These are phyloP conservation scores for Vanderwaltozyma polyspora DNA, from an alignment of 805 yeast species.

Conservation along the genomic window DNA sequence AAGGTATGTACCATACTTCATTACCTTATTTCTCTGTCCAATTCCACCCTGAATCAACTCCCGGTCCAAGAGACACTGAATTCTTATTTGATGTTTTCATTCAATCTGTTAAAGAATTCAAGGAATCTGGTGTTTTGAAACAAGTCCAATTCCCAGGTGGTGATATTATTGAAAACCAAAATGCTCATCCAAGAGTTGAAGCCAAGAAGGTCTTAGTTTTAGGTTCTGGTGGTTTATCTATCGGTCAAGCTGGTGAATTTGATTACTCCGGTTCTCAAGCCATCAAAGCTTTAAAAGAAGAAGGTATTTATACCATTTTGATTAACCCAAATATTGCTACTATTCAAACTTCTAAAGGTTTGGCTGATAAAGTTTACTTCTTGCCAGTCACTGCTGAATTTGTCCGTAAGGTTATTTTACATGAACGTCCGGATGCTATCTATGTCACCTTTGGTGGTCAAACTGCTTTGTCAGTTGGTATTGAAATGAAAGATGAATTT, in stretches of 20 bases:
- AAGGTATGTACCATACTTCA: conserved; percentile 87
- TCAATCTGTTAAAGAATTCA: conserved; percentile 59
- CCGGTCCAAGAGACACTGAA: conserved; percentile 99
- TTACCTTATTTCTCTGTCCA: conserved; percentile 94
- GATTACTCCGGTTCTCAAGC: conserved; percentile 99
- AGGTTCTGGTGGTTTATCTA: conserved; percentile 97
- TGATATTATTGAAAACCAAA: conserved; percentile 54
- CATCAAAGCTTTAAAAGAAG: conserved; percentile 95
- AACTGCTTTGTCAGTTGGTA: conserved; percentile 94
- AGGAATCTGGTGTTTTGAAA: conserved; percentile 42
- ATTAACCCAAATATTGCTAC: conserved; percentile 98
- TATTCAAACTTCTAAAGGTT: conserved; percentile 93
- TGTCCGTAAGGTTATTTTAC: conserved; percentile 86
- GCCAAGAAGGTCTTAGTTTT: conserved; percentile 88
- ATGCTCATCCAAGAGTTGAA: conserved; percentile 64
- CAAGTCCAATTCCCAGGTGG: conserved; percentile 92
- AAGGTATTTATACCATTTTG: conserved; percentile 89
- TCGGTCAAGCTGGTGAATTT: conserved; percentile 99
- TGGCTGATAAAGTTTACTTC: conserved; percentile 96
- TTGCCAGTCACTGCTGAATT: conserved; percentile 96
- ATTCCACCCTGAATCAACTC: conserved; percentile 98
- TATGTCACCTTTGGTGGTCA: conserved; percentile 98
- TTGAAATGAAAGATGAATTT: conserved; percentile 88
- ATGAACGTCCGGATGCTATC: conserved; percentile 95
- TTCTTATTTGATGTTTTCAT: conserved; percentile 91